Conservation (phyloP, 1,284 basidiomycete species). For the Golubevia pallescens region DNA sequence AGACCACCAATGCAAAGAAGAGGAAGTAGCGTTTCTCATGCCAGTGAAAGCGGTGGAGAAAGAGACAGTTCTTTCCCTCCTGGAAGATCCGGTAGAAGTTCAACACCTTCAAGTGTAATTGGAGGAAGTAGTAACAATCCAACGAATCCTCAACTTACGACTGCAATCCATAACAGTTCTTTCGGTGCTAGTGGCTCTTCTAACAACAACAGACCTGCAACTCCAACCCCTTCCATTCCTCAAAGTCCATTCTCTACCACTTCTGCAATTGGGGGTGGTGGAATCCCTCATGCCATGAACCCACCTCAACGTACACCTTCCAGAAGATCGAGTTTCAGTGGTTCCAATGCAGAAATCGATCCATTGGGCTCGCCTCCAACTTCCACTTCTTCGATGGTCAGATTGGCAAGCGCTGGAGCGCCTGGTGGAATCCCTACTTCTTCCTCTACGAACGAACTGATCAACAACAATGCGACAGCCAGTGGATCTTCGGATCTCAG, state of each 20-base stretch:
- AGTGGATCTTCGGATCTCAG: background rate
- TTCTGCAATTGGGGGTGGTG: background rate
- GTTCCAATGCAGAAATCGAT: conserved; percentile 33
- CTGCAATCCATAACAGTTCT: too few relatives aligned
- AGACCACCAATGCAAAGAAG: conserved; percentile 44
- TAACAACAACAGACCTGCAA: too few relatives aligned
- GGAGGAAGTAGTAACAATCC: too few relatives aligned
- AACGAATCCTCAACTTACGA: too few relatives aligned
- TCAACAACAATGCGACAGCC: background rate
- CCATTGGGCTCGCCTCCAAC: conserved; percentile 41
- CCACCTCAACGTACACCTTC: conserved; percentile 49
- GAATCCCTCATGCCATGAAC: conserved; percentile 36
- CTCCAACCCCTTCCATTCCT: too few relatives aligned
- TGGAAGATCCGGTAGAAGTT: conserved; percentile 32
- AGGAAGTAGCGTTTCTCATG: conserved; percentile 45
- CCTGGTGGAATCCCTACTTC: background rate
- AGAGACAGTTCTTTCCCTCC: conserved; percentile 20
- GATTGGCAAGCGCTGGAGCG: background rate
- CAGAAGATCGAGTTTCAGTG: conserved; percentile 54
- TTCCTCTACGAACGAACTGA: background rate
- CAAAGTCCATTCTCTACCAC: too few relatives aligned
- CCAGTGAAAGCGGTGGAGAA: conserved; percentile 38
- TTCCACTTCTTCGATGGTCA: conserved; percentile 16
- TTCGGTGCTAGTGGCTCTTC: too few relatives aligned
- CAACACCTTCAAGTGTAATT: conserved; percentile 20